phyloP scores from a whole-genome alignment of 2,329 filamentous ascomycete genomes.

The Ramichloridium luteum region DNA sequence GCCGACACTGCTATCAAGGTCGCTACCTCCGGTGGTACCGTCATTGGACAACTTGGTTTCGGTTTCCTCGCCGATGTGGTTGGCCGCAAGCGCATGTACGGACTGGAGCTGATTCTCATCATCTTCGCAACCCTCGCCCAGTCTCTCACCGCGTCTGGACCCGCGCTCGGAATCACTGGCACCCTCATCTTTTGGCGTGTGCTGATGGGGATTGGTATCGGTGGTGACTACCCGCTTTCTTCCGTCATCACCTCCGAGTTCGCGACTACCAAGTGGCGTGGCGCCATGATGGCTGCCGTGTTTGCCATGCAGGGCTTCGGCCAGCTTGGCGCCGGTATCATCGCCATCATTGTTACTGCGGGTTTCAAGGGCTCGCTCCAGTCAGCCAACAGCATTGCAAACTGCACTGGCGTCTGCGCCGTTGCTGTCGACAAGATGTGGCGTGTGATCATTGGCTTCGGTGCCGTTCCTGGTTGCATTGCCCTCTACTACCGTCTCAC shows the following conservation, averaged over 20 bases:
- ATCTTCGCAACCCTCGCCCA: constrained; percentile 68
- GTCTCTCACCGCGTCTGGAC: constrained; percentile 51
- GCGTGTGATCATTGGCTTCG: constrained; percentile 69
- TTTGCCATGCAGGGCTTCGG: constrained; percentile 83
- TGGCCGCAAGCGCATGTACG: constrained; percentile 75
- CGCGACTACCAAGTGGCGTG: constrained; percentile 72
- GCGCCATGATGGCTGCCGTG: constrained; percentile 76
- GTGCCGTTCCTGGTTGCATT: constrained; percentile 66
- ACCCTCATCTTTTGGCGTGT: constrained; percentile 72
- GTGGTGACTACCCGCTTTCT: constrained; percentile 68
- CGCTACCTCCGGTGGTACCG: constrained; percentile 69
- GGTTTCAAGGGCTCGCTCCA: constrained; percentile 27
- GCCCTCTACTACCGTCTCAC: constrained; percentile 79
- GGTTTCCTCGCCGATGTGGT: constrained; percentile 66
- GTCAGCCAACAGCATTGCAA: constrained; percentile 30
- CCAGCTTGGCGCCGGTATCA: constrained; percentile 61
- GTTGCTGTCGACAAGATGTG: constrained; percentile 78
- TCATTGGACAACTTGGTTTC: constrained; percentile 71
- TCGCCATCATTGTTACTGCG: constrained; percentile 53
- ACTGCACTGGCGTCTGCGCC: constrained; percentile 53
- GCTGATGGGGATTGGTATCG: constrained; percentile 66
- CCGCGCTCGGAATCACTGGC: constrained; percentile 49
- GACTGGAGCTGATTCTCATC: constrained; percentile 66
- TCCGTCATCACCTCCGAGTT: constrained; percentile 82
- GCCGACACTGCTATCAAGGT: constrained; percentile 78